Base-by-base conservation (phyloP, 768 basidiomycete species). In the Leccinum fibrillosum region DNA sequence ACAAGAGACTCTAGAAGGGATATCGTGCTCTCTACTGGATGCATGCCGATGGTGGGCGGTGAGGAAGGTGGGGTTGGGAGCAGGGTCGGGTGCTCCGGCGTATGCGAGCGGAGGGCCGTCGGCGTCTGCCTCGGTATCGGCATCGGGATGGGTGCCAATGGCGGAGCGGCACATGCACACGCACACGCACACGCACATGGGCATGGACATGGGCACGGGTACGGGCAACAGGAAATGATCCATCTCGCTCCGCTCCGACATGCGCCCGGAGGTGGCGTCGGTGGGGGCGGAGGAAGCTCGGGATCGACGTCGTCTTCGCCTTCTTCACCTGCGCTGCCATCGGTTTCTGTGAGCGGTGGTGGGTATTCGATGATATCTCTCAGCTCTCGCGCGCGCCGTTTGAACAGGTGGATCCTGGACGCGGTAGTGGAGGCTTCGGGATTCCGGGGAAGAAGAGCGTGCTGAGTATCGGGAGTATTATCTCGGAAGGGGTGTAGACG, bases 401-500 rank as follows among this genome's bases (percentile, higher is more conserved):
- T 26, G 72, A 74, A 45, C 66, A 70, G 32, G 35, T 37, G 35
- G 70, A 72, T 10, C 69, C 62, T 26, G 64, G 62, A 23, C 64
- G 64, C n/a, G 58, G 65, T 37, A 15, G 3, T 37, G 15, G 35
- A 15, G 35, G 35, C 0, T 49, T 66, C 8, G 64, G 62, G 1
- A 53, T 56, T 1, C 57, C 54, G 0, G 70, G 78, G 39, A 88
- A 86, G 78, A 88, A 84, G 73, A 88, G 86, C 63, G 81, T 79
- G 55, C 66, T 88, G 73, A 86, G 85, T 63, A 88, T 88, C 61
- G 85, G 84, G 54, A 86, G 83, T 64, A 88, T 88, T 56, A 86
- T 88, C 55, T 86, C 84, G 37, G 84, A 84, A 1, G 65, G 69
- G 2, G 69, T 49, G 52, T 70, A 48, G 58, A 25, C 21, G 9